Conservation (phyloP, 164 flowering plant genomes). For the Santalum album region DNA sequence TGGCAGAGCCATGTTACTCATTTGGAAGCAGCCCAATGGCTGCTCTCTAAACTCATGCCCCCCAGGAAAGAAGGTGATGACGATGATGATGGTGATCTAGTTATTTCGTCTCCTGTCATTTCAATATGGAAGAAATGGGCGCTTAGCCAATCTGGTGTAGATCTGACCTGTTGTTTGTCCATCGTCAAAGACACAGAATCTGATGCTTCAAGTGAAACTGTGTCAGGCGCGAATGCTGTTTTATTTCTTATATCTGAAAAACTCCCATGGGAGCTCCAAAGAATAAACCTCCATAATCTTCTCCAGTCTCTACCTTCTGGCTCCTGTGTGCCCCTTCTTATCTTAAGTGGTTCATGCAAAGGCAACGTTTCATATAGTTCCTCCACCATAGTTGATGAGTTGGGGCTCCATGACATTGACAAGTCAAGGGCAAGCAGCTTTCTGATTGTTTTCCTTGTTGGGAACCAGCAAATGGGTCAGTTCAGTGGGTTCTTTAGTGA, state of each 20-base stretch:
- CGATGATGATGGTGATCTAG: slow-evolving; percentile 25
- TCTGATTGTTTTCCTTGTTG: slow-evolving; percentile 28
- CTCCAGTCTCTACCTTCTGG: slow-evolving; percentile 44
- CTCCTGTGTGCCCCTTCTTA: slow-evolving; percentile 63
- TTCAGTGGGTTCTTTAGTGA: slow-evolving; percentile 53
- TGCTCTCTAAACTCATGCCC: slow-evolving; percentile 72
- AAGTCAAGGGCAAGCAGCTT: slow-evolving; percentile 38
- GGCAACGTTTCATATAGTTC: slow-evolving; percentile 22
- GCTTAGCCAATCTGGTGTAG: slow-evolving; percentile 14
- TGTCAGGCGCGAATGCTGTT: slow-evolving; percentile 57
- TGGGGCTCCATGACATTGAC: slow-evolving; percentile 52
- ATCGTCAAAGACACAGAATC: slow-evolving; percentile 36
- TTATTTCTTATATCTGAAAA: slow-evolving; percentile 45
- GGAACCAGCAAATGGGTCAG: slow-evolving; percentile 16
- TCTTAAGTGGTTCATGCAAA: slow-evolving; percentile 33
- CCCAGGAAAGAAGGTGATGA: slow-evolving; percentile 18
- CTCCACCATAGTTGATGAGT: slow-evolving; percentile 17
- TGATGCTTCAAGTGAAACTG: slow-evolving; percentile 21
- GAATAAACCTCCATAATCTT: slow-evolving; percentile 42
- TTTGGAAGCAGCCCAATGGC: slow-evolving; percentile 42
- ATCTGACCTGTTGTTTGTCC: slow-evolving; percentile 52
- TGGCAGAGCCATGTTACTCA: slow-evolving; percentile 14
- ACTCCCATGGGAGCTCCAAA: slow-evolving; percentile 57
- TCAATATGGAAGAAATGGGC: slow-evolving; percentile 77
- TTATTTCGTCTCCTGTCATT: slow-evolving; percentile 46